Percentiles rank a stretch among this genome's conserved stretches.
Conservation (phyloP, 2,329 filamentous ascomycete species). For the Trichoderma gracile region DNA sequence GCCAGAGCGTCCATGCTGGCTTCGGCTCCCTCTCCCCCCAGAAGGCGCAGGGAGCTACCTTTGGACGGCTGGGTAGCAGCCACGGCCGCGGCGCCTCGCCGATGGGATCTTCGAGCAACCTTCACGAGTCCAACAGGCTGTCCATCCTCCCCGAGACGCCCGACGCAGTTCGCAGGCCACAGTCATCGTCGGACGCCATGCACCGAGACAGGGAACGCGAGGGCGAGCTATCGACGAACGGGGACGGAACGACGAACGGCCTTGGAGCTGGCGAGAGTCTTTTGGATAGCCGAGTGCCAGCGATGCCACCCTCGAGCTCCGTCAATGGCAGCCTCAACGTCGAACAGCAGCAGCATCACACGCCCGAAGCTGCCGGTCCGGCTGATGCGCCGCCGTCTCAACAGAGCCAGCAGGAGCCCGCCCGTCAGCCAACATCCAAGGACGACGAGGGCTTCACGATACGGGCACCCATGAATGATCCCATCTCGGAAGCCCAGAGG, state of each 20-base stretch:
- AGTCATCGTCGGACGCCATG: slow-evolving; percentile 33
- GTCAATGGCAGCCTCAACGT: slow-evolving; percentile 51
- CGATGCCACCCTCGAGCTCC: slow-evolving; percentile 34
- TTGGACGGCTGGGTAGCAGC: slow-evolving; percentile 65
- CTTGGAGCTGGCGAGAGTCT: slow-evolving; percentile 35
- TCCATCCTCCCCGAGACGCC: slow-evolving; percentile 61
- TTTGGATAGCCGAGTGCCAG: slow-evolving; percentile 37
- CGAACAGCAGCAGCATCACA: slow-evolving; percentile 36
- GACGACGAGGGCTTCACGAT: slow-evolving; percentile 77
- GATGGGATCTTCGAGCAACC: slow-evolving; percentile 59
- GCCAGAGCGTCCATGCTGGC: slow-evolving; percentile 66
- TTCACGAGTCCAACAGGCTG: slow-evolving; percentile 56
- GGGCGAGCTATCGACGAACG: slow-evolving; percentile 26
- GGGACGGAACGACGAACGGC: slow-evolving; percentile 50
- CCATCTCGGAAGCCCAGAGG: slow-evolving; percentile 71
- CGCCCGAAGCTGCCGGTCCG: slow-evolving; percentile 50
- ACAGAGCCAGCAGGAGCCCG: slow-evolving; percentile 36
- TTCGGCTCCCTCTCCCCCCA: slow-evolving; percentile 54
- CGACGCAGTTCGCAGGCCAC: slow-evolving; percentile 39
- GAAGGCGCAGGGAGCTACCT: slow-evolving; percentile 52
- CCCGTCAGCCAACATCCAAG: slow-evolving; percentile 34
- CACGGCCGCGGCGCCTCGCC: slow-evolving; percentile 61
- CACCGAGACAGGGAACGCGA: slow-evolving; percentile 25
- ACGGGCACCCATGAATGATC: slow-evolving; percentile 62
- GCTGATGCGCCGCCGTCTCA: slow-evolving; percentile 51